Conservation (phyloP, 1,284 basidiomycete species). For the Malassezia sympodialis region DNA sequence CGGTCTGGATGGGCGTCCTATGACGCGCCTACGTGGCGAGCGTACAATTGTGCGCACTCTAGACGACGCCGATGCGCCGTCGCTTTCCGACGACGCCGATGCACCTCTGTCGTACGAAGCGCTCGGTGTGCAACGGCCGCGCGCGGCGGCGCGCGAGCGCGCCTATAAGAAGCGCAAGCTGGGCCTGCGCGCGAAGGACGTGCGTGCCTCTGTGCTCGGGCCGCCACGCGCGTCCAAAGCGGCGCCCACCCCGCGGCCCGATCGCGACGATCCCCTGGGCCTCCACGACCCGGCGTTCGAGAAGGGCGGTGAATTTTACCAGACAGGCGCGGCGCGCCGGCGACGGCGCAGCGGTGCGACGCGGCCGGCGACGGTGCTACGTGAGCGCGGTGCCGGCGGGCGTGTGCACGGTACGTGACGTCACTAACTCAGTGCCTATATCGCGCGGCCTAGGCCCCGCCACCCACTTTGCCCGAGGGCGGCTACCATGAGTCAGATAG, state of each 20-base stretch:
- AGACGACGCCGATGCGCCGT: conserved; percentile 17
- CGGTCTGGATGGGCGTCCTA: conserved; percentile 31
- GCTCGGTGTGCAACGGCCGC: conserved; percentile 22
- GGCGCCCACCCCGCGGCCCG: not conserved
- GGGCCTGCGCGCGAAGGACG: conserved; percentile 6
- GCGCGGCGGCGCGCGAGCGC: conserved; percentile 26
- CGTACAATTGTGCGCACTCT: conserved; percentile 17
- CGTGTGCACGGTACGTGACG: conserved; percentile 1
- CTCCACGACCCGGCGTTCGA: conserved; percentile 38
- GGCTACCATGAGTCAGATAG: conserved; percentile 16
- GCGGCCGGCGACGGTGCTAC: not conserved
- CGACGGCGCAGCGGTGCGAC: not conserved
- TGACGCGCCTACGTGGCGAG: conserved; percentile 28
- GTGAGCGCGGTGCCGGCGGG: conserved; percentile 12
- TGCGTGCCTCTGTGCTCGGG: conserved; percentile 8
- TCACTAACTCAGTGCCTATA: not conserved
- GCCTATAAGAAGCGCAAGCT: conserved; percentile 30
- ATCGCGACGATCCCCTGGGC: conserved; percentile 35
- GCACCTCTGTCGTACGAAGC: conserved; percentile 17
- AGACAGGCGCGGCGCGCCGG: not conserved
- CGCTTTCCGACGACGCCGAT: conserved; percentile 15
- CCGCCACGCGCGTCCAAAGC: not conserved
- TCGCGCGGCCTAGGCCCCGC: conserved; percentile 1
- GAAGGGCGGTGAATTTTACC: conserved; percentile 29
- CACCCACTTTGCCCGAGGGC: not conserved